Evolutionary conservation across 306 rosid species (phyloP), one percentile per base, ranked within the genome.

Genomic region (Quercus agrifolia): DNA sequence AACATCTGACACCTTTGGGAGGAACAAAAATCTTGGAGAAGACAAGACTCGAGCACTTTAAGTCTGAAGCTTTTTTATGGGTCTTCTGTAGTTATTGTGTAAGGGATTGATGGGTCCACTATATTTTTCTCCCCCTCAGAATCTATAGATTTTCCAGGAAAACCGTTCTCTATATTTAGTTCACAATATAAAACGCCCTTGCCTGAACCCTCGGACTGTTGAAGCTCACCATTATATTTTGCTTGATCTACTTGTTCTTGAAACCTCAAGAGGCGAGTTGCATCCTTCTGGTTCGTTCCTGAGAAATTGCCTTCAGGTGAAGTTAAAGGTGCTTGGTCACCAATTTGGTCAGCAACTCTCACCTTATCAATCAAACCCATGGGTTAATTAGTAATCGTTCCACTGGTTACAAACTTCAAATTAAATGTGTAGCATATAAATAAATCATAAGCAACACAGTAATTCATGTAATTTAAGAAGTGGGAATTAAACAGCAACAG

Each of bases 311-410:
- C 82, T 41, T 64, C 88, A 1, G 83, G 77, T 56, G 84, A 74
- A 38, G 85, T 57, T 46, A 91, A 79, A 28, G 79, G 69, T 38
- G n/a, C 74, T 7, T 80, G 35, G 35, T 35, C 41, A 35, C 41
- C 41, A 58, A 54, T 77, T 56, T 88, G n/a, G 79, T 90, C 98
- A 64, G 87, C 35, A 71, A 85, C 96, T 74, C 89, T 90, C 89
- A 93, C 92, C 99, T 95, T 77, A 64, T 41, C 78, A 77, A 67
- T 27, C 83, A 79, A 77, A 76, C 72, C 87, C 54, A 73, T 46
- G 17, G 70, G 71, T 86, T 85, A 77, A 81, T 54, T 79, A 59
- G 17, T 59, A 59, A 59, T 20, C 4, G 31, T 67, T 5, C 1
- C n/a, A 19, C 51, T 21, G 31, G 21, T 64, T 14, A 17, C 31